These are phyloP conservation scores for Cryphonectria japonica DNA, from an alignment of 2,329 filamentous ascomycete species.

Conservation along the genomic window DNA sequence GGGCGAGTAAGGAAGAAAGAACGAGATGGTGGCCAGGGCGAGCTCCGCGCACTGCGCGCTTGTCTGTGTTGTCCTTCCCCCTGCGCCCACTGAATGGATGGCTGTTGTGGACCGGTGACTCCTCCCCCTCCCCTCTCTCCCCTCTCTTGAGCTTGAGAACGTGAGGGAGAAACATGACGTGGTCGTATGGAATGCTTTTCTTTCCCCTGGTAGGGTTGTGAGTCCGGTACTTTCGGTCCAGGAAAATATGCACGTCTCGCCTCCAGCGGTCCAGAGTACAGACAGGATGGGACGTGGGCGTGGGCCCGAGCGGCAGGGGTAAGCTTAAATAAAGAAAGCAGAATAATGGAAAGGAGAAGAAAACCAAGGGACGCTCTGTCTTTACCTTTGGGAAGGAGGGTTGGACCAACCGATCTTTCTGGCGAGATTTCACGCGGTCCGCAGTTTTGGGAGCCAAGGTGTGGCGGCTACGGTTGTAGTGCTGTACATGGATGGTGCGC, in stretches of 20 bases:
- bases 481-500: too few relatives aligned
- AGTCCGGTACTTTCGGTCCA: neutral
- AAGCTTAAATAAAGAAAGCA: neutral
- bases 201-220: neutral
- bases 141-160: neutral
- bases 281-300: too few relatives aligned
- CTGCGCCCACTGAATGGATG: neutral
- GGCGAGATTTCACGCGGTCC: constrained; percentile 12
- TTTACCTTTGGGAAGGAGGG: neutral
- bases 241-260: neutral
- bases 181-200: neutral
- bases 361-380: neutral
- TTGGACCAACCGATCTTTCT: neutral
- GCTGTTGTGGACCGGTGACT: neutral
- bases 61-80: neutral
- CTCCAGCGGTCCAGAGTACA: neutral
- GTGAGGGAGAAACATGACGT: neutral
- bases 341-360: neutral
- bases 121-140: neutral
- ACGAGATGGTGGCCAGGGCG: too few relatives aligned
- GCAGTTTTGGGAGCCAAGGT: neutral
- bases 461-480: neutral
- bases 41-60: neutral
- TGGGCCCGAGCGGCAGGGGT: neutral
- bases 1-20: neutral